These are phyloP conservation scores for Paecilomyces formosus DNA, from an alignment of 2,329 filamentous ascomycete genomes.

Conservation along the genomic window DNA sequence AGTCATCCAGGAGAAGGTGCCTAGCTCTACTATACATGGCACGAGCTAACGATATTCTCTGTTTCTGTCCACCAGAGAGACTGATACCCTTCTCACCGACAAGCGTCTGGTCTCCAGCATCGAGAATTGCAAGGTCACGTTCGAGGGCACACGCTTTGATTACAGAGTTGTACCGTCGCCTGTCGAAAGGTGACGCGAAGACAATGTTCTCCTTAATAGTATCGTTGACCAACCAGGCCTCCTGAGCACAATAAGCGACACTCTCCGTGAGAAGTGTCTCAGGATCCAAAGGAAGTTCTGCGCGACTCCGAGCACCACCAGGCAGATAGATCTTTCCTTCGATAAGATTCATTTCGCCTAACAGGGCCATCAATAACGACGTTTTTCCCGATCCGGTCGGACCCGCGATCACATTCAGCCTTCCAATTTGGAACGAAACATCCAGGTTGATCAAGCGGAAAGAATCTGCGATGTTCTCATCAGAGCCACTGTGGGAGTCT, in stretches of 20 bases:
- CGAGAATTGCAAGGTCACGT: constrained; percentile 84
- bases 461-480: constrained; percentile 60
- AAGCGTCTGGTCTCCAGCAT: constrained; percentile 83
- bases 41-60: constrained; percentile 91
- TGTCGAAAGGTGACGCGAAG: constrained; percentile 74
- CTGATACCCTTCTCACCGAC: constrained; percentile 98
- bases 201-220: constrained; percentile 95
- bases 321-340: constrained; percentile 77
- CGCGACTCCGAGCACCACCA: constrained; percentile 68
- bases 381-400: constrained; percentile 95
- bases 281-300: constrained; percentile 73
- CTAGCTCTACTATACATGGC: constrained; percentile 93
- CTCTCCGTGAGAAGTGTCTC: constrained; percentile 83
- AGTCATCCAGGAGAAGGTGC: constrained; percentile 88
- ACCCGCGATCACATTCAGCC: constrained; percentile 87
- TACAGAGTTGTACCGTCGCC: constrained; percentile 77
- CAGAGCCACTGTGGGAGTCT: constrained; percentile 48
- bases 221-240: constrained; percentile 93
- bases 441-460: constrained; percentile 80
- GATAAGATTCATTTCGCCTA: constrained; percentile 90
- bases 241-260: constrained; percentile 92
- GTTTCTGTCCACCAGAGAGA: constrained; percentile 93
- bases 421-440: constrained; percentile 73
- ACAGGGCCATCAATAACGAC: constrained; percentile 86
- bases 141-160: constrained; percentile 86